Evolutionary conservation across 371 early-diverging fungal genomes (phyloP).

Genomic region (Rhizopus delemar): DNA sequence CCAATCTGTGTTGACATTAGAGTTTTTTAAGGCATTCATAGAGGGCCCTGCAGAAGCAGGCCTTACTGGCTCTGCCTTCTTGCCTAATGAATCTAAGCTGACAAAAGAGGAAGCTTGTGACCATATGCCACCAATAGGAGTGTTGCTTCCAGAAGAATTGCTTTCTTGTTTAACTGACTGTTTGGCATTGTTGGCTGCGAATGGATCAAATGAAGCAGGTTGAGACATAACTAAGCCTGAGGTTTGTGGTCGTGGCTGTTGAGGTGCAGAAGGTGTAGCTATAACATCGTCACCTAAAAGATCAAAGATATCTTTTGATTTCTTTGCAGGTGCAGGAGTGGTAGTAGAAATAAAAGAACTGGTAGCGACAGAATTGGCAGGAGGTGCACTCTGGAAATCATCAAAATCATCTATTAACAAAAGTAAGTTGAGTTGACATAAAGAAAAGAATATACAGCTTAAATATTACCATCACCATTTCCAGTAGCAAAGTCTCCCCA

Average conservation of each 20-base stretch:
- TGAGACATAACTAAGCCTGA: conserved; percentile 16
- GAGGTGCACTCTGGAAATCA: conserved; percentile 64
- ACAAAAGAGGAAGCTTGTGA: conserved; percentile 60
- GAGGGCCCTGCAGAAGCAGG: conserved; percentile 48
- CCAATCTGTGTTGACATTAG: conserved; percentile 44
- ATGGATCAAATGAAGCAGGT: conserved; percentile 15
- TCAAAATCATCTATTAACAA: conserved; percentile 55
- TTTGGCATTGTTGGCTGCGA: conserved; percentile 1
- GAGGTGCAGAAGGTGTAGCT: conserved; percentile 9
- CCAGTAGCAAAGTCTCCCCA: conserved; percentile 59
- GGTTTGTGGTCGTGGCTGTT: conserved; percentile 2
- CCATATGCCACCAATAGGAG: conserved; percentile 54
- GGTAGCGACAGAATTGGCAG: conserved; percentile 10
- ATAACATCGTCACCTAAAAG: conserved; percentile 43
- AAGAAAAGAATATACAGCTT: not conserved
- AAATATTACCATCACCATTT: conserved; percentile 24
- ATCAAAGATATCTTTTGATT: conserved; percentile 40
- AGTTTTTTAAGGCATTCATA: conserved; percentile 60
- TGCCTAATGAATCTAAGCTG: conserved; percentile 60
- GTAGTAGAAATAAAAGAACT: conserved; percentile 9
- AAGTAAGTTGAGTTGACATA: conserved; percentile 1
- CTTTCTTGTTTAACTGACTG: conserved; percentile 2
- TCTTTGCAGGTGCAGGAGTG: conserved; percentile 11
- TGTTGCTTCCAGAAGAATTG: not conserved
- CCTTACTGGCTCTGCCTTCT: conserved; percentile 35